Conservation (phyloP, 108 stramenopile genomes). For the Asterionellopsis glacialis region DNA sequence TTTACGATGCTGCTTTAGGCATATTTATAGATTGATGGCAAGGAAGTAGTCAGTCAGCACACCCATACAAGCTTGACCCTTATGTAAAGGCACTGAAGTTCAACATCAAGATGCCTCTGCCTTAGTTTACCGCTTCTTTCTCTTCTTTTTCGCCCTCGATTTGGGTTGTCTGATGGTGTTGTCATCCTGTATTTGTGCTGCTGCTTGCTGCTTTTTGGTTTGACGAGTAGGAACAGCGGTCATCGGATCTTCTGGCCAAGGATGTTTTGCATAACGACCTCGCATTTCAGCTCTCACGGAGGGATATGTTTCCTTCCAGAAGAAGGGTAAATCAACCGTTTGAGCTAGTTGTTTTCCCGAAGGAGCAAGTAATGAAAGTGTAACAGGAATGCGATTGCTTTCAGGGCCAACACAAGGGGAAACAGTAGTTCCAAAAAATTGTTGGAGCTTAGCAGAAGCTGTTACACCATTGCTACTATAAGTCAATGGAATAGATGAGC, state of each 20-base stretch:
- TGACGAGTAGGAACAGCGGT: conserved; percentile 39
- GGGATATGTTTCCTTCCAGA: conserved; percentile 58
- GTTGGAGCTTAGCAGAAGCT: conserved; percentile 59
- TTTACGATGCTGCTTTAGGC: too few relatives aligned
- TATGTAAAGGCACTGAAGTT: too few relatives aligned
- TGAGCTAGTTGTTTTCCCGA: conserved; percentile 43
- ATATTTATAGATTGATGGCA: too few relatives aligned
- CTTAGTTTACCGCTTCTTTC: too few relatives aligned
- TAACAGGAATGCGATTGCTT: conserved; percentile 23
- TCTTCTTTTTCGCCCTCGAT: too few relatives aligned
- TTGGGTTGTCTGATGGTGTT: too few relatives aligned
- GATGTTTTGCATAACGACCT: conserved; percentile 62
- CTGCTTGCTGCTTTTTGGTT: conserved; percentile 44
- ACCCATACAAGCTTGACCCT: too few relatives aligned
- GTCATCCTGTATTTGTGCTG: background rate
- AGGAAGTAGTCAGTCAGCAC: too few relatives aligned
- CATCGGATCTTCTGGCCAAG: conserved; percentile 64
- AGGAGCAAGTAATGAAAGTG: conserved; percentile 46
- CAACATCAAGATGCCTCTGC: too few relatives aligned
- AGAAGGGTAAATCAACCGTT: conserved; percentile 55
- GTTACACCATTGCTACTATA: conserved; percentile 32
- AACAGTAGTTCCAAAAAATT: conserved; percentile 50
- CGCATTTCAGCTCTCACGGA: conserved; percentile 49
- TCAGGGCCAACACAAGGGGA: conserved; percentile 32
- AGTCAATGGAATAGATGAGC: conserved; percentile 31